Percentiles rank a stretch among this genome's conserved stretches.
Evolutionary conservation across 768 basidiomycete genomes (phyloP).

Genomic region (Thelephora aurantiotincta): DNA sequence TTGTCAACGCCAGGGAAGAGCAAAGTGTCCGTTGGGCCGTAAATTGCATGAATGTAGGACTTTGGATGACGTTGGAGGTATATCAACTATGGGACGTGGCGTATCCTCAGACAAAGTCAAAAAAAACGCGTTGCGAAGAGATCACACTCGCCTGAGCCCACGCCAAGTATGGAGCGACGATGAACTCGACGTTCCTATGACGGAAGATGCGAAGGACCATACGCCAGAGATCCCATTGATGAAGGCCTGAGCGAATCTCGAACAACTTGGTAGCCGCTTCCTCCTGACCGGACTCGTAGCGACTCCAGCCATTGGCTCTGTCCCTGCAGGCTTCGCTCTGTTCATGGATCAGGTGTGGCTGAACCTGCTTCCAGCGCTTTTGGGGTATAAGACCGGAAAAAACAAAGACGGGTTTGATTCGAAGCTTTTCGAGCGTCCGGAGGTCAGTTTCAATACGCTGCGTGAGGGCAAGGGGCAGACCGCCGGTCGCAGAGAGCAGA

Average conservation of each 20-base stretch:
- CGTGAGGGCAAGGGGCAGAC: constrained; percentile 79
- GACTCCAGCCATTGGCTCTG: constrained; percentile 77
- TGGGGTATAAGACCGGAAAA: constrained; percentile 81
- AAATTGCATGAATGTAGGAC: constrained; percentile 89
- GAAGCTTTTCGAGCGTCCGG: constrained; percentile 75
- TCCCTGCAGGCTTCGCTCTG: constrained; percentile 57
- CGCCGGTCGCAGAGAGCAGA: constrained; percentile 88
- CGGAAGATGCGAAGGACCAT: constrained; percentile 86
- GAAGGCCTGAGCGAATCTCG: constrained; percentile 53
- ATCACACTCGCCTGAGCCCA: constrained; percentile 76
- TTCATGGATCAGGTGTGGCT: constrained; percentile 34
- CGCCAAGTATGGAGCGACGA: constrained; percentile 89
- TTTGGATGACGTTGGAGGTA: constrained; percentile 91
- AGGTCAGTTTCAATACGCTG: constrained; percentile 86
- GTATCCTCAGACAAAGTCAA: not conserved
- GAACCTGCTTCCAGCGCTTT: constrained; percentile 54
- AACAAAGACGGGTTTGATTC: constrained; percentile 97
- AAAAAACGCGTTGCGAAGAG: constrained; percentile 1
- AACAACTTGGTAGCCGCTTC: constrained; percentile 80
- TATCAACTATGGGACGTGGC: constrained; percentile 46
- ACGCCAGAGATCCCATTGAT: constrained; percentile 89
- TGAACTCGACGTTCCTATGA: constrained; percentile 89
- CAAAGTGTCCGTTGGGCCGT: constrained; percentile 79
- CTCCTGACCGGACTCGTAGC: constrained; percentile 87
- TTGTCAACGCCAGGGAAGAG: constrained; percentile 82